phyloP scores from a whole-genome alignment of 352 stramenopile genomes.

The Pythium dissotocum region DNA sequence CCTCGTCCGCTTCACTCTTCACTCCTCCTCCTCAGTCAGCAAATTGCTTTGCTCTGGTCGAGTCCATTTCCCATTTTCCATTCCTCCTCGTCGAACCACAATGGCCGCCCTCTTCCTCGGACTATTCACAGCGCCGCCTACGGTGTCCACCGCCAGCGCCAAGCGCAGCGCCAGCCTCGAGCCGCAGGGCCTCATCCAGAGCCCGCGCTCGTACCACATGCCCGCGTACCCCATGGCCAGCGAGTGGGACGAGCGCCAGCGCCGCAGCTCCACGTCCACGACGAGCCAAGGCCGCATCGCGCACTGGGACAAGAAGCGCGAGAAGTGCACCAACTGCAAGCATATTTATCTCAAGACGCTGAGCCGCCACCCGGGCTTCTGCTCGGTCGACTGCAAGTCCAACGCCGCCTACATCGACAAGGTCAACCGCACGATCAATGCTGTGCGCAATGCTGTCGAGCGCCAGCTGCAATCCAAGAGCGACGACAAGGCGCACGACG shows the following conservation, averaged over 20 bases:
- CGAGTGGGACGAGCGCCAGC: slow-evolving; percentile 33
- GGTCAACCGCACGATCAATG: slow-evolving; percentile 80
- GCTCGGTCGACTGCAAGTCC: slow-evolving; percentile 89
- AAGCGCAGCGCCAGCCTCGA: slow-evolving; percentile 9
- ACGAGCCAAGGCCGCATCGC: slow-evolving; percentile 45
- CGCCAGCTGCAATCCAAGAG: slow-evolving; percentile 43
- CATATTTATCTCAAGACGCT: slow-evolving; percentile 87
- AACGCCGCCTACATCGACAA: slow-evolving; percentile 84
- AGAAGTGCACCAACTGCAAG: slow-evolving; percentile 82
- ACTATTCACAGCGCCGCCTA: slow-evolving; percentile 10
- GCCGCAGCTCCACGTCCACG: neutral
- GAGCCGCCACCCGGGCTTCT: slow-evolving; percentile 73
- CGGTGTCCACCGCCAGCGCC: neutral
- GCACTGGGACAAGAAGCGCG: slow-evolving; percentile 86
- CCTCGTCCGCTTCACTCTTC: slow-evolving; percentile 12
- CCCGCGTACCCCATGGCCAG: slow-evolving; percentile 31
- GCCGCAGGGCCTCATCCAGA: slow-evolving; percentile 15
- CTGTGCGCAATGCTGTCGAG: slow-evolving; percentile 69
- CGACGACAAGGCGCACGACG: slow-evolving; percentile 11
- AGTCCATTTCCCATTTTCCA: neutral
- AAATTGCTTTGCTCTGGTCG: slow-evolving; percentile 17
- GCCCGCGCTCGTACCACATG: slow-evolving; percentile 33
- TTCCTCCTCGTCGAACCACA: neutral
- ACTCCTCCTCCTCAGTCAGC: slow-evolving; percentile 23
- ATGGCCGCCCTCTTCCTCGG: slow-evolving; percentile 31